Conservation (phyloP, 1,284 basidiomycete species). For the Acaromyces ingoldii region DNA sequence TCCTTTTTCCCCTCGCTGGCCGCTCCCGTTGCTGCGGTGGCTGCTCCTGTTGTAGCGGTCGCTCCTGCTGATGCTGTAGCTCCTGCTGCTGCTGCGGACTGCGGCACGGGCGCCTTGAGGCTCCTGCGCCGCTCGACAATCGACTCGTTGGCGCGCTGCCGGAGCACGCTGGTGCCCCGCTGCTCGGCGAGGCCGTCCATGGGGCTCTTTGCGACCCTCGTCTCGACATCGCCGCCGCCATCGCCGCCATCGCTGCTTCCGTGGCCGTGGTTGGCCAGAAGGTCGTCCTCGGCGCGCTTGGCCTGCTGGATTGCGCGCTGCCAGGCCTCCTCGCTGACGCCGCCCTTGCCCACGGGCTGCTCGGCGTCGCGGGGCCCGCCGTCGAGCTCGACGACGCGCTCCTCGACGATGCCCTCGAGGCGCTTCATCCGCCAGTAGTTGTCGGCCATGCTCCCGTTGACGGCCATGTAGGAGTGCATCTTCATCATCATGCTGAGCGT, state of each 20-base stretch:
- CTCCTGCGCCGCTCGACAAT: background rate
- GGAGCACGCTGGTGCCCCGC: slow-evolving; percentile 19
- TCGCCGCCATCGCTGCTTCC: slow-evolving; percentile 8
- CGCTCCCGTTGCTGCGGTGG: slow-evolving; percentile 2
- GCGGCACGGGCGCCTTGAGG: background rate
- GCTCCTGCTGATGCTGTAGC: slow-evolving; percentile 1
- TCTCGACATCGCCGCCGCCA: too few species aligned
- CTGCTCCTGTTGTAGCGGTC: slow-evolving; percentile 9
- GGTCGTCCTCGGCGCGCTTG: slow-evolving; percentile 2
- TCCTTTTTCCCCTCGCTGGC: slow-evolving; percentile 7
- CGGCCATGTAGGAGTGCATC: slow-evolving; percentile 85
- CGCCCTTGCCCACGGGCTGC: slow-evolving; percentile 1
- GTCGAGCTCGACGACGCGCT: slow-evolving; percentile 33
- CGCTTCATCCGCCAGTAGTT: slow-evolving; percentile 22
- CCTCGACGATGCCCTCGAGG: slow-evolving; percentile 34
- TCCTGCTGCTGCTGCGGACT: slow-evolving; percentile 4
- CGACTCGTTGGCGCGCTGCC: slow-evolving; percentile 5
- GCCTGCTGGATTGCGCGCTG: slow-evolving; percentile 5
- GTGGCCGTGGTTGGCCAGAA: slow-evolving; percentile 7
- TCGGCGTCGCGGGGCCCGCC: background rate
- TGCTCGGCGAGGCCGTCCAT: slow-evolving; percentile 23
- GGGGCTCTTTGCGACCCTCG: background rate
- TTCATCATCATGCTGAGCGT: slow-evolving; percentile 89
- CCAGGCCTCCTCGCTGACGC: slow-evolving; percentile 26
- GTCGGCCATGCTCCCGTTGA: slow-evolving; percentile 76